Evolutionary conservation across 306 rosid species (phyloP), one percentile per base, ranked within the genome.

Genomic region (Glycyrrhiza uralensis): DNA sequence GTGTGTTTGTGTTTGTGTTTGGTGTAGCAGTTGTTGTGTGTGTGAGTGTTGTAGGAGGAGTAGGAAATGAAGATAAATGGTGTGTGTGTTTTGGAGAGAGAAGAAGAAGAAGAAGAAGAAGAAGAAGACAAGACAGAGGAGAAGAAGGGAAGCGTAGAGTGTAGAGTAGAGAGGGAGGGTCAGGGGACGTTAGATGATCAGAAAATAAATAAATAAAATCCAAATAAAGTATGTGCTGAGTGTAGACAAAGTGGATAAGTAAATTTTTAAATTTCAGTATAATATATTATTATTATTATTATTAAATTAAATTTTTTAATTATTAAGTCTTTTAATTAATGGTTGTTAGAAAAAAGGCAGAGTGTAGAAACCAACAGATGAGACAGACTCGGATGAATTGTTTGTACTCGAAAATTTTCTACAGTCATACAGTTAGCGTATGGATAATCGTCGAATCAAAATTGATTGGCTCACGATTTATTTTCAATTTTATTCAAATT

Each of bases 101-200:
- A 45, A 33, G 52, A 29, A 55, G 18, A 23, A 13, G 3, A 0
- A 39, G 38, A 49, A 6, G 23, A n/a, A n/a, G n/a, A n/a, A n/a
- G n/a, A n/a, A n/a, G 4, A 44, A 20, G 74, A 32, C 11, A 38
- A 26, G 70, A 62, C 22, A 12, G 8, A 13, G 74, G 32, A 18
- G 33, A 11, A 13, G 66, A 41, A 26, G 54, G 4, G 26, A 9
- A 30, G 61, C 30, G 74, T 36, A 8, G 58, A 26, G 58, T 42
- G 35, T 10, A 65, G 56, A 22, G 30, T 19, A 24, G 70, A 33
- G 60, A 32, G 54, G 42, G 66, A 60, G 39, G 33, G 45, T 28
- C 61, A 24, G 19, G 56, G 79, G 30, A 73, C 67, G 60, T 67
- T 84, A 44, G 67, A 61, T 64, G 51, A 81, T 69, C 63, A 79